Conservation (phyloP, 805 yeast genomes). For the Gaillardinia entomophila region DNA sequence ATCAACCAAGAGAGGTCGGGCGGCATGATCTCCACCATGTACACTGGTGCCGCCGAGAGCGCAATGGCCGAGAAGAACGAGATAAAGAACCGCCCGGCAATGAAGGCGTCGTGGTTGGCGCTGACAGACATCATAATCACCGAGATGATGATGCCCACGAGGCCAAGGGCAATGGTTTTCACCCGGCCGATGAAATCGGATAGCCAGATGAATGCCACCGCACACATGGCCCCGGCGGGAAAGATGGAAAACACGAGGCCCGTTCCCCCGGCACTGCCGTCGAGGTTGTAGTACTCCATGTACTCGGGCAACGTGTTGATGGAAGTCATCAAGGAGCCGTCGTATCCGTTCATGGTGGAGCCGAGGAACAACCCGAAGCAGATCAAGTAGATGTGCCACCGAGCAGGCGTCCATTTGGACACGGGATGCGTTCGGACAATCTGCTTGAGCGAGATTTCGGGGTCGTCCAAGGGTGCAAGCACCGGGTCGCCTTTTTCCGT, state of each 20-base stretch:
- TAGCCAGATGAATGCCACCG: constrained; percentile 1
- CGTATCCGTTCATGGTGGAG: background rate
- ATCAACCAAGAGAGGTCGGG: background rate
- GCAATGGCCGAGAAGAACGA: background rate
- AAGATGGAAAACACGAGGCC: constrained; percentile 1
- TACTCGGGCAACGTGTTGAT: background rate
- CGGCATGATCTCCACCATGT: background rate
- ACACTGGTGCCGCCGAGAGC: background rate
- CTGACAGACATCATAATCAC: background rate
- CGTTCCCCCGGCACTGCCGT: background rate
- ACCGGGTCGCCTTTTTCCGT: no score
- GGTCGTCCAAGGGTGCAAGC: background rate
- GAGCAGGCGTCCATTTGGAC: constrained; percentile 4
- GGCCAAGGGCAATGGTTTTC: background rate
- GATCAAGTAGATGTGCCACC: constrained; percentile 6
- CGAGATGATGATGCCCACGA: background rate
- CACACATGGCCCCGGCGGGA: background rate
- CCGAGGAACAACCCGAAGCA: background rate
- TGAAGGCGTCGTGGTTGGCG: background rate
- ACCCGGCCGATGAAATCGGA: background rate
- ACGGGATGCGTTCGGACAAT: constrained; percentile 7
- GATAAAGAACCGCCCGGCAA: constrained; percentile 1
- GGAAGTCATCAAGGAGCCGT: background rate
- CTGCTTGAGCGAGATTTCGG: background rate
- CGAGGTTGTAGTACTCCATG: background rate